Conservation (phyloP, 2,329 filamentous ascomycete species). For the Leptodontidium sp. region DNA sequence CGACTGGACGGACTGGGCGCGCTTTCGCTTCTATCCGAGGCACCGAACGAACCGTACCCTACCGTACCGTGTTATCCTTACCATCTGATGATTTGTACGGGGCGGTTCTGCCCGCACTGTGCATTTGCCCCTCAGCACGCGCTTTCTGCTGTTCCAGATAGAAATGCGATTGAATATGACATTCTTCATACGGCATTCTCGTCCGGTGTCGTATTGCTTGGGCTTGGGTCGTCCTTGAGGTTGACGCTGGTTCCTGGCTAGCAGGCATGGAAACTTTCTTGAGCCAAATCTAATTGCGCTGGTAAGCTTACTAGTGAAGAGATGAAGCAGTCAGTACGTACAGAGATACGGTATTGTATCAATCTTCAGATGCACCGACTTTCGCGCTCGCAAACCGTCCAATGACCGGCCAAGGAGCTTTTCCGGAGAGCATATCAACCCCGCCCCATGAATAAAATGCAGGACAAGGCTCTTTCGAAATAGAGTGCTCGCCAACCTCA, state of each 20-base stretch:
- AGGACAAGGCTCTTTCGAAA: slow-evolving; percentile 2
- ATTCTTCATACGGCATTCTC: neutral
- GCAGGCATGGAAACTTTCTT: slow-evolving; percentile 10
- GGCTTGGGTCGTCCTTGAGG: neutral
- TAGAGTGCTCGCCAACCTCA: slow-evolving; percentile 19
- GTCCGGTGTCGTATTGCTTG: neutral
- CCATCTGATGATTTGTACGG: neutral
- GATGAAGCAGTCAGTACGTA: neutral
- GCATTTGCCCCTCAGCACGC: slow-evolving; percentile 16
- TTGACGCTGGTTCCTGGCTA: neutral
- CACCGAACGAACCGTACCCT: neutral
- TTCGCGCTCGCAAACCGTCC: slow-evolving; percentile 24
- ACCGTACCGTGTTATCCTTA: slow-evolving; percentile 2
- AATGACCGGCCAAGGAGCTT: slow-evolving; percentile 17
- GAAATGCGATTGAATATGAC: slow-evolving; percentile 8
- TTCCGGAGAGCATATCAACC: slow-evolving; percentile 23
- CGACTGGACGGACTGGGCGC: neutral
- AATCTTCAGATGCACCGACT: slow-evolving; percentile 9
- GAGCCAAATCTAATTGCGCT: neutral
- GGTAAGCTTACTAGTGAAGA: neutral
- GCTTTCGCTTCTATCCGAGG: slow-evolving; percentile 23
- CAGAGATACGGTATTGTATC: neutral
- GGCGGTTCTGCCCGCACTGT: slow-evolving; percentile 20
- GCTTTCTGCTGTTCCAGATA: slow-evolving; percentile 12
- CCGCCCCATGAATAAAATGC: slow-evolving; percentile 26